These are phyloP conservation scores for Tetradesmus obliquus DNA, from an alignment of 139 green algal species.

Conservation along the genomic window DNA sequence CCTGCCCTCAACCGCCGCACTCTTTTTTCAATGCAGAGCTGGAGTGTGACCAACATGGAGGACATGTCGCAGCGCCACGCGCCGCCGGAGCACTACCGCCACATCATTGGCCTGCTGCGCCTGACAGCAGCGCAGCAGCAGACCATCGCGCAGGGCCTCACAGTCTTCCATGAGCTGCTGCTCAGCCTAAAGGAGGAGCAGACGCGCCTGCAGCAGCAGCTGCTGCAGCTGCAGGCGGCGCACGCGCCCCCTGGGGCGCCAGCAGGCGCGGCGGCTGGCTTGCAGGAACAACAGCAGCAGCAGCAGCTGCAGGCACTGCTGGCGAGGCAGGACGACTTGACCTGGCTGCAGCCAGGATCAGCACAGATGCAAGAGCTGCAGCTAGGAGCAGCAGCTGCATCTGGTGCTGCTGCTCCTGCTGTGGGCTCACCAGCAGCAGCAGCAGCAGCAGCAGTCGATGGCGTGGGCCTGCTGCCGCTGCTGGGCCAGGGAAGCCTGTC, in stretches of 20 bases:
- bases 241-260: not conserved
- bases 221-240: not conserved
- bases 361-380: not conserved
- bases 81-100: not conserved
- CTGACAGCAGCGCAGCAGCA: not conserved
- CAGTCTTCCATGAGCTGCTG: not conserved
- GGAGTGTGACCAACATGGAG: not conserved
- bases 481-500: not conserved
- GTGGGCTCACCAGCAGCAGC: not conserved
- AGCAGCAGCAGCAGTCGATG: not conserved
- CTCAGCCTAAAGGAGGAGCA: not conserved
- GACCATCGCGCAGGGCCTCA: not conserved
- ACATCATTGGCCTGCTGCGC: not conserved
- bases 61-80: slow-evolving; percentile 1
- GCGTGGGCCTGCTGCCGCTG: not conserved
- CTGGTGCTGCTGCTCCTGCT: not conserved
- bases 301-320: too few species aligned
- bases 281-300: too few species aligned
- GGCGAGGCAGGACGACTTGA: too few species aligned
- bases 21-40: not conserved
- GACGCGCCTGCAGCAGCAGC: not conserved
- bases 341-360: not conserved
- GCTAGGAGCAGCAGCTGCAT: not conserved
- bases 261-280: not conserved
- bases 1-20: not conserved